A percentile compares a stretch with the other conserved stretches of the same genome.
Conservation (phyloP, 768 basidiomycete genomes). For the Hericium rajendrae region DNA sequence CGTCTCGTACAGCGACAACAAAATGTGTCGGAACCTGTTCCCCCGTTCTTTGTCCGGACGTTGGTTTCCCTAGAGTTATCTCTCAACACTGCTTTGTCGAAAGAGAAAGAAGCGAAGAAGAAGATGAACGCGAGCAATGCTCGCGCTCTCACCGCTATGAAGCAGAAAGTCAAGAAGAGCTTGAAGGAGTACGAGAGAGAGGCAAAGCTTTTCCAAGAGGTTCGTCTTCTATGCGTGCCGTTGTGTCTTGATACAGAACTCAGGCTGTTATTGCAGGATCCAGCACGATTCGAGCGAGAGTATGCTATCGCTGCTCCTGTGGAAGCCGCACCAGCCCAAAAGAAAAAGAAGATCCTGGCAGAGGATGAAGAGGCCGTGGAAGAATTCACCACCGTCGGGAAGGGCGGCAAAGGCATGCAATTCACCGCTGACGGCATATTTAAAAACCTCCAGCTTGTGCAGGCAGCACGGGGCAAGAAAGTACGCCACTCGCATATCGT, state of each 20-base stretch:
- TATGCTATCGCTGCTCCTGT: slow-evolving; percentile 47
- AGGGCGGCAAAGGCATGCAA: slow-evolving; percentile 75
- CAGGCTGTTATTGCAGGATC: slow-evolving; percentile 46
- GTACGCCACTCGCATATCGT: slow-evolving; percentile 29
- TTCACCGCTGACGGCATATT: slow-evolving; percentile 82
- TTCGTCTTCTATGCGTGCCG: slow-evolving; percentile 24
- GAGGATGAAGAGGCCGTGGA: slow-evolving; percentile 32
- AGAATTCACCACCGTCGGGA: slow-evolving; percentile 89
- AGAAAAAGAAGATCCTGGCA: slow-evolving; percentile 28
- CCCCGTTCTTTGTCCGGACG: slow-evolving; percentile 76
- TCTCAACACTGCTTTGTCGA: slow-evolving; percentile 60
- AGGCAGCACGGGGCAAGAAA: slow-evolving; percentile 95
- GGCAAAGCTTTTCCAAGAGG: slow-evolving; percentile 70
- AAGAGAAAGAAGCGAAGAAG: slow-evolving; percentile 90
- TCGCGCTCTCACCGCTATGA: slow-evolving; percentile 93
- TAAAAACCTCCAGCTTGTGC: slow-evolving; percentile 83
- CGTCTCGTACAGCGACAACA: slow-evolving; percentile 85
- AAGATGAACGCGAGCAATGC: slow-evolving; percentile 95
- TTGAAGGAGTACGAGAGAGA: slow-evolving; percentile 81
- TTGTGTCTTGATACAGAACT: not conserved
- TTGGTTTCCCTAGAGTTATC: slow-evolving; percentile 68
- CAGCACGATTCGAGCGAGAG: slow-evolving; percentile 77
- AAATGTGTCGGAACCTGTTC: slow-evolving; percentile 77
- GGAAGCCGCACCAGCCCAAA: slow-evolving; percentile 27
- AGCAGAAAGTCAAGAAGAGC: slow-evolving; percentile 92